Conservation (phyloP, 257 asterid genomes). For the Solanum acaule region DNA sequence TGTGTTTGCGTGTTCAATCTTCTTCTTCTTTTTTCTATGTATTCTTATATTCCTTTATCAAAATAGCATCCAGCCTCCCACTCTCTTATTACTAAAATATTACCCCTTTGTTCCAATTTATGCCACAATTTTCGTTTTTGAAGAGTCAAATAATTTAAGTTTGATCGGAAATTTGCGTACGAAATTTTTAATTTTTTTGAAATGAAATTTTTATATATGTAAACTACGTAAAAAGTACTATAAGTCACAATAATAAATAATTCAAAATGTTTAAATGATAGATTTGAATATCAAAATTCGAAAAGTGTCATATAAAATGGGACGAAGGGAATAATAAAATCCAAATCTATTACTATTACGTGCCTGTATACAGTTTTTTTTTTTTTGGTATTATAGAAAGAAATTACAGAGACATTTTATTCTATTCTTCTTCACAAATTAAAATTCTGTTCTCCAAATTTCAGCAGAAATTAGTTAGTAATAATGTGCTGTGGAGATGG, state of each 20-base stretch:
- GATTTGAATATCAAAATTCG: accelerated
- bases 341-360: background rate
- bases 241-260: too few relatives aligned
- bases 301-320: too few relatives aligned
- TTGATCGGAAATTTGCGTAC: too few relatives aligned
- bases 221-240: too few relatives aligned
- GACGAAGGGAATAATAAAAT: background rate
- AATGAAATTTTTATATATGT: too few relatives aligned
- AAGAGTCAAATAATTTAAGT: too few relatives aligned
- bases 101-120: background rate
- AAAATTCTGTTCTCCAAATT: background rate
- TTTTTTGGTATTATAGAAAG: background rate
- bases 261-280: too few relatives aligned
- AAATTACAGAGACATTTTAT: background rate
- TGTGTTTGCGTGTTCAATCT: background rate
- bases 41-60: background rate
- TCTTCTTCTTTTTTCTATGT: too few relatives aligned
- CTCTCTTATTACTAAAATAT: background rate
- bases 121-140: accelerated
- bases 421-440: background rate
- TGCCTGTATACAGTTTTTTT: background rate
- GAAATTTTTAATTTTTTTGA: too few relatives aligned
- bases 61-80: background rate
- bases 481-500: constrained; percentile 35
- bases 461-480: background rate